Evolutionary conservation across 164 flowering plant genomes (phyloP), one percentile per base, ranked within the genome.

Genomic region (Platanus orientalis): DNA sequence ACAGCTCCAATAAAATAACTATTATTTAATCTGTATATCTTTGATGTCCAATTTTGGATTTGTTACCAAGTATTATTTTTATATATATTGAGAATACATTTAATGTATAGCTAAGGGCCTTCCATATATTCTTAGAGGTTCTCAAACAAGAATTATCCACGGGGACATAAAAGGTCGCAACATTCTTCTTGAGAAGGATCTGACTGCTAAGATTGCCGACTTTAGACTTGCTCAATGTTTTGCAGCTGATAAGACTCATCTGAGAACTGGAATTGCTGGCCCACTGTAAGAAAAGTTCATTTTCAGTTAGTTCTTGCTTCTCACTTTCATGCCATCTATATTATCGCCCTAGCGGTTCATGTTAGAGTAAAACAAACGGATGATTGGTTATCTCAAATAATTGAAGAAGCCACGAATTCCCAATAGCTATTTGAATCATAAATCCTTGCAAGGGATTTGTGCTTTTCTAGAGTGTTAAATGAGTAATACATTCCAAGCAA

Each of bases 91-190:
- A 36, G 9, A 4, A 5, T n/a, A n/a, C n/a, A n/a, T n/a, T n/a
- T n/a, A n/a, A n/a, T n/a, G 84, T 61, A 71, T 63, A 57, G 78
- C 84, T 14, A 76, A 80, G 47, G 84, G 84, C 56, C 70, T 80
- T 1, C 75, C 74, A 2, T 68, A 65, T 62, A 80, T 80, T 57
- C 84, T 78, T 53, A 76, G 60, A 32, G 79, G 74, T 13, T 73
- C 65, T 23, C 57, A 64, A n/a, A 60, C 49, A 49, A 75, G 67
- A 60, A 78, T 80, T 13, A 76, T 80, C 48, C 84, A 80, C 40
- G 64, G 84, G 54, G 84, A 80, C 71, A 80, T 80, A 23, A 80
- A 80, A 72, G 20, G 69, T 61, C 69, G 81, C 72, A 80, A 80
- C 45, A 71, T 78, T 63, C 76, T 80, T 17, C 81, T 80, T 21